Percentiles rank a stretch among this genome's conserved stretches.
These are phyloP conservation scores for Incumbomyces lentus DNA, from an alignment of 2,329 filamentous ascomycete species.

Conservation along the genomic window DNA sequence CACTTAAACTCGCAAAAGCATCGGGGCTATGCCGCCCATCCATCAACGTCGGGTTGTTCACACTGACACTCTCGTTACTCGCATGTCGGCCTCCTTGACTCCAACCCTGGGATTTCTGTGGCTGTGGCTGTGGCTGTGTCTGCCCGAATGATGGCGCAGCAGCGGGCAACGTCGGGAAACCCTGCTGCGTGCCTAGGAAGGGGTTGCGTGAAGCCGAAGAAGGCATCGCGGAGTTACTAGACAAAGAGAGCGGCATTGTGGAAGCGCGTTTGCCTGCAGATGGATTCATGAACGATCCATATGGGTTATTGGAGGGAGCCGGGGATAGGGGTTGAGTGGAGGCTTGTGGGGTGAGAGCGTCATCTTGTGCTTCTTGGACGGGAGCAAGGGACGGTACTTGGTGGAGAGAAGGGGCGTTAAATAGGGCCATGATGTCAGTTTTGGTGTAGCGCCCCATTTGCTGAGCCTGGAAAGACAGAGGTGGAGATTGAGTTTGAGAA, in stretches of 20 bases:
- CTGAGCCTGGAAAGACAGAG: slow-evolving; percentile 27
- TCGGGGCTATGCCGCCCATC: slow-evolving; percentile 41
- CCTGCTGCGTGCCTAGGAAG: slow-evolving; percentile 19
- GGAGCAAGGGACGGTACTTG: slow-evolving; percentile 23
- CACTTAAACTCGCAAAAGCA: slow-evolving; percentile 40
- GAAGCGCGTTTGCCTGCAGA: slow-evolving; percentile 21
- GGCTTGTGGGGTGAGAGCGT: slow-evolving; percentile 18
- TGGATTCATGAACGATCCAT: slow-evolving; percentile 22
- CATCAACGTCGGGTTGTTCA: slow-evolving; percentile 31
- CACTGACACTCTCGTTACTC: slow-evolving; percentile 40
- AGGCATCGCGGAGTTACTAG: slow-evolving; percentile 12
- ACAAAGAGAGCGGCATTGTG: slow-evolving; percentile 22
- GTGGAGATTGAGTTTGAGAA: slow-evolving; percentile 5
- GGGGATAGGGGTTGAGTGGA: slow-evolving; percentile 13
- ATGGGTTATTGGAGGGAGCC: slow-evolving; percentile 17
- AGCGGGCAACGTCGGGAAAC: not conserved
- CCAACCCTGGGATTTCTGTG: not conserved
- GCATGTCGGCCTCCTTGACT: slow-evolving; percentile 18
- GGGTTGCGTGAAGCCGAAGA: slow-evolving; percentile 24
- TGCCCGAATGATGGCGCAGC: not conserved
- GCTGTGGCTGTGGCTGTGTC: not conserved
- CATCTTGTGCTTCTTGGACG: slow-evolving; percentile 21
- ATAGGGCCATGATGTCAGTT: slow-evolving; percentile 36
- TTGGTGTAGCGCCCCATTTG: slow-evolving; percentile 36
- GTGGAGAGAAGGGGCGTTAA: slow-evolving; percentile 26